These are phyloP conservation scores for Mollisia scopiformis DNA, from an alignment of 2,329 filamentous ascomycete genomes.

Conservation along the genomic window DNA sequence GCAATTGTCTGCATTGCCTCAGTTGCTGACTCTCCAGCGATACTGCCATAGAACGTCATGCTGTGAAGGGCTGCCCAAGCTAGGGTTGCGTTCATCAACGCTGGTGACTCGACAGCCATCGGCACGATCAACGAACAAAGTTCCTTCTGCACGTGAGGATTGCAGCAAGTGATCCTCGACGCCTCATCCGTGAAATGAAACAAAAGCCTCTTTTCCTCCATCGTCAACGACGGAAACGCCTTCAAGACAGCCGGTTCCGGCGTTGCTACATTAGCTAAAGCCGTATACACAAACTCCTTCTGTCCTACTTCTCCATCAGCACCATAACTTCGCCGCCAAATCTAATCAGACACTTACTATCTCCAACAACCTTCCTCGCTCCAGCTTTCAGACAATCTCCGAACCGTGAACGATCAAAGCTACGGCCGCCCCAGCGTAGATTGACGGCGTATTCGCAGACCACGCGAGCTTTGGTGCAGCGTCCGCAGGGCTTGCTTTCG, in stretches of 20 bases:
- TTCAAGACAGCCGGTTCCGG: slow-evolving; percentile 3
- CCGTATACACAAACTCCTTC: slow-evolving; percentile 1
- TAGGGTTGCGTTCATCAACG: slow-evolving; percentile 45
- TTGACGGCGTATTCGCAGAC: slow-evolving; percentile 45
- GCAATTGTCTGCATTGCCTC: slow-evolving; percentile 42
- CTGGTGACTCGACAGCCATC: slow-evolving; percentile 46
- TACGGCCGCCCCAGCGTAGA: slow-evolving; percentile 45
- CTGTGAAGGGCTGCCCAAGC: slow-evolving; percentile 46
- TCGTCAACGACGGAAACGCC: slow-evolving; percentile 35
- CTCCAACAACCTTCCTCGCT: slow-evolving; percentile 4
- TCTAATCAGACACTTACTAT: background rate
- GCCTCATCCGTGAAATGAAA: slow-evolving; percentile 45
- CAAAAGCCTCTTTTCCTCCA: slow-evolving; percentile 40
- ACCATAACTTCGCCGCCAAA: background rate
- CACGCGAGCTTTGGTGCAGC: slow-evolving; percentile 39
- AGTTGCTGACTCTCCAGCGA: slow-evolving; percentile 35
- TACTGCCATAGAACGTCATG: slow-evolving; percentile 39
- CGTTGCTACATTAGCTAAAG: background rate
- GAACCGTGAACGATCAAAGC: slow-evolving; percentile 19
- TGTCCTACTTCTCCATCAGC: background rate
- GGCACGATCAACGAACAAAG: slow-evolving; percentile 47
- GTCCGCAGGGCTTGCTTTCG: slow-evolving; percentile 44
- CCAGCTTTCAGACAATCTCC: slow-evolving; percentile 11
- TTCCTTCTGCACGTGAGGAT: slow-evolving; percentile 43
- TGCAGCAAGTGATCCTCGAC: slow-evolving; percentile 44